These are phyloP conservation scores for Candolleomyces aberdarensis DNA, from an alignment of 768 basidiomycete species.

Conservation along the genomic window DNA sequence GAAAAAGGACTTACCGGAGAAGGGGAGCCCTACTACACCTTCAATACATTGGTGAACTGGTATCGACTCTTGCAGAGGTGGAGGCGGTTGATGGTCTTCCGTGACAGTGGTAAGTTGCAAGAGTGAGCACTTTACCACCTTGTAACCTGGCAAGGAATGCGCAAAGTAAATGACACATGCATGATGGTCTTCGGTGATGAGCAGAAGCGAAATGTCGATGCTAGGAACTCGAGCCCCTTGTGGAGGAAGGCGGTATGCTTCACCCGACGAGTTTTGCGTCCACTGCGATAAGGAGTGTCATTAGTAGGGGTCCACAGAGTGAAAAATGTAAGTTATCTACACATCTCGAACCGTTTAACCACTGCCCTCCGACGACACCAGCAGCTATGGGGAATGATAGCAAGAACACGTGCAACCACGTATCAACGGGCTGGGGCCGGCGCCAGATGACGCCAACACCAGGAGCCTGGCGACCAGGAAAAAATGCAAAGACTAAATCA, in stretches of 20 bases:
- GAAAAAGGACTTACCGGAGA: conserved; percentile 36
- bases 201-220: conserved; percentile 51
- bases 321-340: conserved; percentile 21
- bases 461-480: conserved; percentile 54
- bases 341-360: conserved; percentile 61
- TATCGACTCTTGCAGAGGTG: not conserved
- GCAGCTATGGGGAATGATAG: conserved; percentile 50
- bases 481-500: conserved; percentile 72
- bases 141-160: conserved; percentile 39
- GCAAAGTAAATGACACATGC: conserved; percentile 55
- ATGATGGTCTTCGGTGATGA: conserved; percentile 63
- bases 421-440: conserved; percentile 55
- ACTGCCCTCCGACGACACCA: conserved; percentile 60
- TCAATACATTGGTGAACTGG: not conserved
- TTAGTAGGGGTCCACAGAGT: not conserved
- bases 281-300: conserved; percentile 39
- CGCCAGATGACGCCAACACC: conserved; percentile 68
- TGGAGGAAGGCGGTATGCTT: conserved; percentile 51
- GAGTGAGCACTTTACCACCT: conserved; percentile 48
- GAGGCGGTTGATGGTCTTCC: conserved; percentile 28
- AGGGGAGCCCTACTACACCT: conserved; percentile 17
- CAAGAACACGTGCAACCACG: conserved; percentile 56
- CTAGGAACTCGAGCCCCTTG: conserved; percentile 56
- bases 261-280: conserved; percentile 40
- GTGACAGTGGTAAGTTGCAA: conserved; percentile 32